Conservation (phyloP, 78 protist species). For the Acrasis kona region DNA sequence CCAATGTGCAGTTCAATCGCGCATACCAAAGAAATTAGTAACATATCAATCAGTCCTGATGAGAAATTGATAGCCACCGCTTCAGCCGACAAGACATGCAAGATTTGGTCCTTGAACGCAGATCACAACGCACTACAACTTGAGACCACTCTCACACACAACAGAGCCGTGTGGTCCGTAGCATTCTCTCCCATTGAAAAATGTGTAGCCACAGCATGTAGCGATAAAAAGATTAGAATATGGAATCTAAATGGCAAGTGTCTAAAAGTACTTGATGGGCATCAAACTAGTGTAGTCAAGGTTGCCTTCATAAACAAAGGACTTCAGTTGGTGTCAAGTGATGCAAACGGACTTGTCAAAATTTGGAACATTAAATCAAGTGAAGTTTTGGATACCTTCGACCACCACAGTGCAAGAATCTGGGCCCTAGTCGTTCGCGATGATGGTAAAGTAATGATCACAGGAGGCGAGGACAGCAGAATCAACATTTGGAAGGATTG, state of each 20-base stretch:
- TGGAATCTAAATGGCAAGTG: not conserved
- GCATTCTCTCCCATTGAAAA: not conserved
- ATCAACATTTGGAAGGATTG: not conserved
- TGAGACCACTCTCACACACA: not conserved
- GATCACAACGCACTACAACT: not conserved
- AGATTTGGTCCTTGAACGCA: no score
- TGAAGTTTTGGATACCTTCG: not conserved
- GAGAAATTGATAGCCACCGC: not conserved
- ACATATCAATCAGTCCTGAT: not conserved
- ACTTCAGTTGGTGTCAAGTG: not conserved
- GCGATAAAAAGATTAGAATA: not conserved
- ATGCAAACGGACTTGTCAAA: not conserved
- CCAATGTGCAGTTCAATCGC: not conserved
- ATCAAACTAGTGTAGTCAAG: not conserved
- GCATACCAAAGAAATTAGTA: not conserved
- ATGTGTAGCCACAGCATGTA: not conserved
- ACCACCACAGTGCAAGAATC: not conserved
- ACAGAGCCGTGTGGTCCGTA: not conserved
- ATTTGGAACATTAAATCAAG: not conserved
- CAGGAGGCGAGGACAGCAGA: not conserved
- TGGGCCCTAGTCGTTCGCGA: not conserved
- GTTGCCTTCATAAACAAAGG: not conserved
- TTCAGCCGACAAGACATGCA: not conserved
- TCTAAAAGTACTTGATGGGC: not conserved
- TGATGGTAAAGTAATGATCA: not conserved